Evolutionary conservation across 495 filamentous ascomycete genomes (phyloP), one percentile per base, ranked within the genome.

Genomic region (Podospora tetraspora): DNA sequence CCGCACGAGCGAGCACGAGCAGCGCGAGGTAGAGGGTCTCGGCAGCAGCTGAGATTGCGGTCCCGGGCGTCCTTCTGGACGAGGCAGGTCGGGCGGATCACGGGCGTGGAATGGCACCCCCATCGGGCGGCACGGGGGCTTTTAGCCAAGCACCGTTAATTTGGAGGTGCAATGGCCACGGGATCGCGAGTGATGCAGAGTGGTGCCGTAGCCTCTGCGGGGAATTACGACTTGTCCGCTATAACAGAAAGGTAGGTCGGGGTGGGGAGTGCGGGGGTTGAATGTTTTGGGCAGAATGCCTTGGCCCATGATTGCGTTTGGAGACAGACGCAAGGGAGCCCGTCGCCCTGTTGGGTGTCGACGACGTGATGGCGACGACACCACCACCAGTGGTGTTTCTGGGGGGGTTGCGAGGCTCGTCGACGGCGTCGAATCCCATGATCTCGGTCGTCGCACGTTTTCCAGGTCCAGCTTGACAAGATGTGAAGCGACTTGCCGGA

Each of bases 91-190:
- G 69, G 63, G 62, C 72, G 69, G 37, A 60, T 73, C 65, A 52
- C 68, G 73, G 59, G 70, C 70, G 70, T 68, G 75, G 71, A 73
- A 73, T 77, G 75, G 66, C 43, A 72, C 69, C 68, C 63, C 67
- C 37, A 69, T 70, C 30, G 68, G 64, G 69, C 63, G 57, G 60
- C 58, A 65, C 67, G 66, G 22, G 22, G 64, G 63, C 65, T 62
- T 62, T 62, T 65, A 37, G 67, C 69, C 69, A 75, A 71, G 71
- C 30, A 70, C 61, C 27, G 63, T 74, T 72, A 75, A 72, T 75
- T 72, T 69, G 68, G 63, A 67, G 69, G 64, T 57, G 29, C 68
- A 25, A 59, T 67, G 70, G 57, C 61, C 66, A 57, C 61, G 62
- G 68, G 64, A 63, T 67, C 67, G 57, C 66, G 64, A 67, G 62